Evolutionary conservation across 2,329 filamentous ascomycete genomes (phyloP), one percentile per base, ranked within the genome.

Genomic region (Arthrobotrys sphaeroides): DNA sequence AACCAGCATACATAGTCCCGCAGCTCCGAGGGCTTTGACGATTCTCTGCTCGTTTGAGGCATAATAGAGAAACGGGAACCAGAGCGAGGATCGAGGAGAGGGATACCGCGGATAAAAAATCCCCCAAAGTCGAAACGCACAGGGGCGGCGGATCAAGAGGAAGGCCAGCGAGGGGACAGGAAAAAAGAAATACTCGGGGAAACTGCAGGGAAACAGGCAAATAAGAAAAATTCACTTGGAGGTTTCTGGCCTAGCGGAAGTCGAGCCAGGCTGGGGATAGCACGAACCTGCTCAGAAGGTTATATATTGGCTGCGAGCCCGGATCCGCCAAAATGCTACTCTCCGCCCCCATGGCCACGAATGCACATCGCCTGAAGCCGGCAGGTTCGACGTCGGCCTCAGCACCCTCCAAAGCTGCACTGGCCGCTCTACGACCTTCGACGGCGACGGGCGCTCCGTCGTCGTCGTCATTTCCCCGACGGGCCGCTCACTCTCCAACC

Each of bases 311-410:
- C 62, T 51, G 45, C 45, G 38, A 62, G 70, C 70, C 62, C 70
- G 53, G 22, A 45, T 47, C 70, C 70, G 61, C 47, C 70, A 74
- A 74, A 68, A 74, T 74, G 70, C 51, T 74, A 55, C 70, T 74
- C 70, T 74, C 70, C 62, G 70, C 70, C 67, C 70, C 70, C 28
- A 74, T 74, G 70, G 70, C 70, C 47, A 74, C 70, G 49, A 74
- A 74, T 74, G 70, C 62, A 57, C 70, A 74, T 74, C 70, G 70
- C 55, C 57, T 74, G 70, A 74, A 74, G 62, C 70, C 70, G 62
- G 70, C 70, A 74, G 70, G 70, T 74, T 68, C 70, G 70, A 74
- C 70, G 62, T 74, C 70, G 70, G 70, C 70, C 12, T 74, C 70
- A 62, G 55, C 62, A 31, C 70, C 70, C 43, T 62, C 70, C 2